Evolutionary conservation across 2,329 filamentous ascomycete species (phyloP), one percentile per base, ranked within the genome.

Genomic region (Stachybotrys chartarum): DNA sequence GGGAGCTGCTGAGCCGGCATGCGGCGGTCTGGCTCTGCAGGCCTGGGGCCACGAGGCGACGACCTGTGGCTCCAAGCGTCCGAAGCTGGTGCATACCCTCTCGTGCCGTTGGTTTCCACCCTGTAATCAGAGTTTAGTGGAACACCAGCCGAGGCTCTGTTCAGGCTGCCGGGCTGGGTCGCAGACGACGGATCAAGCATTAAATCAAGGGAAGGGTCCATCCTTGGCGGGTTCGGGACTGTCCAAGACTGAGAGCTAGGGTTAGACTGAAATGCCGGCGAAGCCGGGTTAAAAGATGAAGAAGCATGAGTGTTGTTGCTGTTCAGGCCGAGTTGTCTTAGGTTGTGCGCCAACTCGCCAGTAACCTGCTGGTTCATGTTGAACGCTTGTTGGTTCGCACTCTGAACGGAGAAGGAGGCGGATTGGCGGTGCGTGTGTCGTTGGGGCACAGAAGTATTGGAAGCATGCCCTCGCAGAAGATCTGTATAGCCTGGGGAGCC

Each of bases 241-340:
- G 67, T 67, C 78, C 79, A 82, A 3, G 76, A 59, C 58, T 77
- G 74, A 6, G 76, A 76, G 7, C 67, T 71, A 1, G 78, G 75
- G 58, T 81, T 79, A 58, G 76, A 66, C 58, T 77, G 75, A 60
- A 79, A 79, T 6, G 72, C 66, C 52, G 72, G 72, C 2, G 65
- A 62, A 12, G 64, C 58, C 24, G 66, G 65, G 45, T 67, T 66
- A 58, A 68, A 69, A 7, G 59, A 54, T 5, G 63, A 56, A 12
- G 57, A 54, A 12, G 56, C 56, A 39, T 12, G 35, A 18, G 58
- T 55, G 8, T 58, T 56, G 3, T 57, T 53, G 31, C 71, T 69
- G 16, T 72, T 70, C 18, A 79, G 54, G 1, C 58, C 63, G 30
- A 76, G 56, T 14, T 63, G 61, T 39, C 69, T 71, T 48, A 58